phyloP scores from a whole-genome alignment of 179 eudicot species.

The Carnegiea gigantea region DNA sequence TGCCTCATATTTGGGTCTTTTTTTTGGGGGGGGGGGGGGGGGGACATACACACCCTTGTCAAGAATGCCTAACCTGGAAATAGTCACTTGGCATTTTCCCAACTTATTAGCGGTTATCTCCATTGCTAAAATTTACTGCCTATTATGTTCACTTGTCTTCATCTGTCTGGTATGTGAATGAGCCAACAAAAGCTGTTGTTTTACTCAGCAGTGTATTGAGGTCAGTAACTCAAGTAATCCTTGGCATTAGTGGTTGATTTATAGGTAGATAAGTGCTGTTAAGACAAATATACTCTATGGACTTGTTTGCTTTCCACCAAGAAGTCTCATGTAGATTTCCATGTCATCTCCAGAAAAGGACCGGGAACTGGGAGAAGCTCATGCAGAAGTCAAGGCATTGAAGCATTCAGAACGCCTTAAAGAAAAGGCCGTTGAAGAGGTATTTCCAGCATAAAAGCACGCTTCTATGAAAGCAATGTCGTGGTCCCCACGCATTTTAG shows the following conservation, averaged over 20 bases:
- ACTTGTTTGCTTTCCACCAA: neutral
- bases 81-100: neutral
- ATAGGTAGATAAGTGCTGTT: neutral
- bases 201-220: neutral
- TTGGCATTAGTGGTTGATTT: neutral
- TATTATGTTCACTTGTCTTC: neutral
- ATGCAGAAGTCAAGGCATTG: slow-evolving; percentile 40
- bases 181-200: too few species aligned
- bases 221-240: neutral
- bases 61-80: neutral
- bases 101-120: neutral
- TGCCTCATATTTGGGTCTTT: neutral
- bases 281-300: neutral
- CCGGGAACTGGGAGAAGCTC: slow-evolving; percentile 42
- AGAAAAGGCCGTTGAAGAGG: slow-evolving; percentile 51
- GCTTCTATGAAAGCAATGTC: neutral
- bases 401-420: slow-evolving; percentile 45
- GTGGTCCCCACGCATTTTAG: neutral
- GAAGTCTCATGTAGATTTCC: neutral
- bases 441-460: slow-evolving; percentile 7
- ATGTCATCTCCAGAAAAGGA: slow-evolving; percentile 35
- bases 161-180: neutral
- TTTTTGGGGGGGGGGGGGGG: neutral
- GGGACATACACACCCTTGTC: neutral
- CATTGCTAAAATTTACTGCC: neutral